Conservation (phyloP, 768 basidiomycete species). For the Piloderma croceum region DNA sequence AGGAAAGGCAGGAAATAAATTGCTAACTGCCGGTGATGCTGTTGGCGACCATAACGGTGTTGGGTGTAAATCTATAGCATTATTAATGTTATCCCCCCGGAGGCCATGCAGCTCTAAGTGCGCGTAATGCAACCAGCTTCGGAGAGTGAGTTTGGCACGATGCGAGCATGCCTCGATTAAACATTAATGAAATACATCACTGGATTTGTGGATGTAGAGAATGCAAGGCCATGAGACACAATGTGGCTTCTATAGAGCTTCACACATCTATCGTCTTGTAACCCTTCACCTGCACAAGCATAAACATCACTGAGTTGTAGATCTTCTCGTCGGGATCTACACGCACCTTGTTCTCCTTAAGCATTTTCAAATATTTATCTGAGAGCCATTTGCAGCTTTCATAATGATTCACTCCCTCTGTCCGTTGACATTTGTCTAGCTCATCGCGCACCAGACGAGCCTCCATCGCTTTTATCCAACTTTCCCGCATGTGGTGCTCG, state of each 20-base stretch:
- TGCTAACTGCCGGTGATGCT: too few species aligned
- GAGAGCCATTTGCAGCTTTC: conserved; percentile 85
- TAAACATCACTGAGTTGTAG: neutral
- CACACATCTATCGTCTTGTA: neutral
- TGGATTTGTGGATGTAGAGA: too few species aligned
- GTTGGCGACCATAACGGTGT: too few species aligned
- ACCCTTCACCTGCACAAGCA: neutral
- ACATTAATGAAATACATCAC: too few species aligned
- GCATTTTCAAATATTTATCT: conserved; percentile 75
- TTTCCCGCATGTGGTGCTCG: conserved; percentile 78
- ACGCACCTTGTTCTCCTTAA: conserved; percentile 76
- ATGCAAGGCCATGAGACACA: too few species aligned
- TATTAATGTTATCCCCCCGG: too few species aligned
- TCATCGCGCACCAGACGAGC: conserved; percentile 82
- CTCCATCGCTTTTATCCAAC: conserved; percentile 95
- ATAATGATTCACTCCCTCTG: conserved; percentile 88
- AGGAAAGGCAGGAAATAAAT: conserved; percentile 51
- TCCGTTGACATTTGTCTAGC: conserved; percentile 81
- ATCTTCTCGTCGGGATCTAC: neutral
- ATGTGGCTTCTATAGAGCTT: too few species aligned
- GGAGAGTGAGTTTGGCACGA: too few species aligned
- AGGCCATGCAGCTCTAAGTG: too few species aligned
- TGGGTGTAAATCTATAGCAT: too few species aligned
- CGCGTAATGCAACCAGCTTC: too few species aligned
- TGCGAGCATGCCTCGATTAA: too few species aligned